phyloP scores from a whole-genome alignment of 139 green algal species.

The Mesotaenium endlicherianum region DNA sequence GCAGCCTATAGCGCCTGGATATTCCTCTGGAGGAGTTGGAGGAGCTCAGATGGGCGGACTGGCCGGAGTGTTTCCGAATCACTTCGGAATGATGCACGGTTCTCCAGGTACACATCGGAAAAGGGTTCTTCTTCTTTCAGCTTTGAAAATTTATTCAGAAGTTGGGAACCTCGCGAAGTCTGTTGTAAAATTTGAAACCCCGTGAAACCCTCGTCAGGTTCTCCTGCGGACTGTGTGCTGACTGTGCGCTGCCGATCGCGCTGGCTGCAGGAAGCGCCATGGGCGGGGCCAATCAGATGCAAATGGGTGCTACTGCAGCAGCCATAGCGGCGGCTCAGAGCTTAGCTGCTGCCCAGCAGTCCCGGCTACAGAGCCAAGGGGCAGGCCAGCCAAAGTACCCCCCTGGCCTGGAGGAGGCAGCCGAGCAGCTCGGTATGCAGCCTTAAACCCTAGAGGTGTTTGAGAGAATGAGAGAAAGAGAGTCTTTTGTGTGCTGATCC shows the following conservation, averaged over 20 bases:
- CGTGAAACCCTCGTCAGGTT: not conserved
- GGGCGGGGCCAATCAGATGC: slow-evolving; percentile 29
- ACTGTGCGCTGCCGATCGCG: not conserved
- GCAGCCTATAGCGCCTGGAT: not conserved
- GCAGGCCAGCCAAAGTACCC: no score
- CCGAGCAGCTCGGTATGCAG: no score
- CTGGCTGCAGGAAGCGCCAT: slow-evolving; percentile 21
- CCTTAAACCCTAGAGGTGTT: no score
- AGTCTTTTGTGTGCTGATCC: no score
- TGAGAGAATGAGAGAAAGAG: no score
- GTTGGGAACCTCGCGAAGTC: no score
- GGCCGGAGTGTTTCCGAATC: not conserved
- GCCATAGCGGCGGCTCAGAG: slow-evolving; percentile 48
- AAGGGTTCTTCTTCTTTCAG: no score
- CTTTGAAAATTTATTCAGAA: no score
- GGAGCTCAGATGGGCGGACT: not conserved
- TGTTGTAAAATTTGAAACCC: no score
- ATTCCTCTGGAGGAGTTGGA: not conserved
- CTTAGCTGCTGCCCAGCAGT: slow-evolving; percentile 34
- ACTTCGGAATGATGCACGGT: not conserved
- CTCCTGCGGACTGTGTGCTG: slow-evolving; percentile 9
- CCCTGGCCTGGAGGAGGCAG: no score
- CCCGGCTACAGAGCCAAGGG: not conserved
- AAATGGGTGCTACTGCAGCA: slow-evolving; percentile 38
- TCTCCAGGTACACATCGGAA: no score